Evolutionary conservation across 2,329 filamentous ascomycete species (phyloP), one percentile per base, ranked within the genome.

Genomic region (Sarocladium strictum): DNA sequence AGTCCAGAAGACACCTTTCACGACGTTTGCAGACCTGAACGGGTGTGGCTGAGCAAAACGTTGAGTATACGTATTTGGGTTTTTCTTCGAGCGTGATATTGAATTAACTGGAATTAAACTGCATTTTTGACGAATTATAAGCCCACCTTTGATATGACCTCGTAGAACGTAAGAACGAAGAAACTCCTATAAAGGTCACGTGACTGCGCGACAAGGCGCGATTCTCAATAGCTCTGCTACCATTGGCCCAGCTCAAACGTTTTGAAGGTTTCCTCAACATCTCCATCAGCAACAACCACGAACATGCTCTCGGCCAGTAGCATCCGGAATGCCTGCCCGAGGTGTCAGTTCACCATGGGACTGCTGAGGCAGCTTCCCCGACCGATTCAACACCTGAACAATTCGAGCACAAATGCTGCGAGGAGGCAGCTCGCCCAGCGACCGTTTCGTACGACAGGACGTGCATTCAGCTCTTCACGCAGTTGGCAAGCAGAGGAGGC

Each of bases 1-100:
- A 9, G 64, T 66, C 15, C 68, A 67, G 24, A 70, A 68, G 54
- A 58, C 74, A 35, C 61, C 65, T 1, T 78, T 79, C 62, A 76
- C 26, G 26, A 51, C 47, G 11, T 51, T 51, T 35, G 47, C 47
- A 21, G 47, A 51, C 35, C 24, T 51, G 27, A 51, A 51, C 15
- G 27, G 47, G 15, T 33, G 47, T 51, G 27, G 47, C 19, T 51
- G 23, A 51, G 47, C 21, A 35, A 14, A n/a, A 33, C 27, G 3
- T 17, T 27, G 17, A 17, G 29, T n/a, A n/a, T n/a, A n/a, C n/a
- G n/a, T n/a, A n/a, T n/a, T n/a, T n/a, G n/a, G n/a, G n/a, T n/a
- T n/a, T n/a, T n/a, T n/a, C n/a, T n/a, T n/a, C n/a, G n/a, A n/a
- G n/a, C n/a, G n/a, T 6, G 21, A 21, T 3, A 14, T 3, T 7